Conservation (phyloP, 768 basidiomycete genomes). For the Trametes elegans region DNA sequence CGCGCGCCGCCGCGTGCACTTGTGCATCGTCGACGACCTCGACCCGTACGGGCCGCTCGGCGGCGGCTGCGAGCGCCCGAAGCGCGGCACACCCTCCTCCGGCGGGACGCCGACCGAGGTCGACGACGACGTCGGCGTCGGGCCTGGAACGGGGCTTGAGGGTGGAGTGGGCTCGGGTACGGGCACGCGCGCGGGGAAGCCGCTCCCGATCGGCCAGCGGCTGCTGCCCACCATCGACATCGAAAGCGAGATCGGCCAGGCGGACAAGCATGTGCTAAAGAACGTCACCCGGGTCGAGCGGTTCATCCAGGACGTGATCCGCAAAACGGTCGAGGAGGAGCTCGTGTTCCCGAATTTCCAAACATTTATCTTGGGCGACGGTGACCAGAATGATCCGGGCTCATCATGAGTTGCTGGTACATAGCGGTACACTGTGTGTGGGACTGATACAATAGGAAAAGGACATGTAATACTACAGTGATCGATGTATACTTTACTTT, state of each 20-base stretch:
- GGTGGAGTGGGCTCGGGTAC: constrained; percentile 22
- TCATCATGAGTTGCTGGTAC: too few species aligned
- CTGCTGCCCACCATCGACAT: constrained; percentile 85
- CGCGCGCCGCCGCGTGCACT: constrained; percentile 72
- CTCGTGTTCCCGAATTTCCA: constrained; percentile 12
- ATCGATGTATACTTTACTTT: constrained; percentile 8
- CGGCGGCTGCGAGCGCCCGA: constrained; percentile 37
- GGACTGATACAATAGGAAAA: constrained; percentile 13
- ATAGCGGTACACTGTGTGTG: not conserved
- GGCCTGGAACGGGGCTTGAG: too few species aligned
- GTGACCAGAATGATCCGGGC: constrained; percentile 45
- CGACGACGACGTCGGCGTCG: constrained; percentile 65
- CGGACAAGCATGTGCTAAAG: constrained; percentile 92
- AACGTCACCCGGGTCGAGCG: constrained; percentile 94
- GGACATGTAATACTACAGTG: constrained; percentile 10
- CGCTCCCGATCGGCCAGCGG: constrained; percentile 76
- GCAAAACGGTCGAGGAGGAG: constrained; percentile 94
- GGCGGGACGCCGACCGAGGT: constrained; percentile 58
- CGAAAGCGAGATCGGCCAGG: constrained; percentile 95
- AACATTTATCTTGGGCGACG: not conserved
- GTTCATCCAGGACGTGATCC: constrained; percentile 93
- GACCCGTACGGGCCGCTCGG: constrained; percentile 79
- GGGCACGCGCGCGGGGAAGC: constrained; percentile 52
- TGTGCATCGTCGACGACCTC: constrained; percentile 85
- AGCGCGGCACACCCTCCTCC: constrained; percentile 32